Evolutionary conservation across 2,329 filamentous ascomycete species (phyloP).

Genomic region (Pseudogymnoascus sp.): DNA sequence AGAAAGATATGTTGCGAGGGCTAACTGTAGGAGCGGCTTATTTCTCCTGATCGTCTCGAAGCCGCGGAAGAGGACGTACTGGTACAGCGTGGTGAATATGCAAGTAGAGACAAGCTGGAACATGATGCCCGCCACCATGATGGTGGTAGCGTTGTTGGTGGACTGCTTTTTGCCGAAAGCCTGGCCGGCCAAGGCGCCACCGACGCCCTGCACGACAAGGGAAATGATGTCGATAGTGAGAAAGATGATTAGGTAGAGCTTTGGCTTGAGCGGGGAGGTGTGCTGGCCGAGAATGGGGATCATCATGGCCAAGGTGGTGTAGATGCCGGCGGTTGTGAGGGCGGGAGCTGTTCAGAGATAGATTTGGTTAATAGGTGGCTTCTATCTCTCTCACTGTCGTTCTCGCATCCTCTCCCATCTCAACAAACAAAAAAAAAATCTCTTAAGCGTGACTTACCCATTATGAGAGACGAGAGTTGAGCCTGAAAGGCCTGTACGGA

Average conservation of each 20-base stretch:
- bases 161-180: constrained; percentile 29
- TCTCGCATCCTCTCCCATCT: not conserved
- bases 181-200: constrained; percentile 44
- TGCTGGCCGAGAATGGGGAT: constrained; percentile 40
- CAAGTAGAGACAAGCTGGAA: constrained; percentile 30
- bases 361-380: not conserved
- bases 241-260: constrained; percentile 49
- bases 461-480: constrained; percentile 37
- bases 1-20: constrained; percentile 33
- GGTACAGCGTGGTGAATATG: constrained; percentile 37
- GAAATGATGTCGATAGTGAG: constrained; percentile 51
- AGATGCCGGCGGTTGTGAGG: constrained; percentile 53
- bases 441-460: constrained; percentile 33
- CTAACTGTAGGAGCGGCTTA: constrained; percentile 25
- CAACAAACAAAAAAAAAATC: not conserved
- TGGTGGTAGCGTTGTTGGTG: constrained; percentile 25
- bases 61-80: constrained; percentile 26
- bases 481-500: constrained; percentile 30
- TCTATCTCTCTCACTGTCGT: not conserved
- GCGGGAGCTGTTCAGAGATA: constrained; percentile 24
- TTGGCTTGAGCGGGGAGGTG: constrained; percentile 43
- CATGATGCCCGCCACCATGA: constrained; percentile 33
- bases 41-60: constrained; percentile 31
- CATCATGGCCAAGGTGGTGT: constrained; percentile 55
- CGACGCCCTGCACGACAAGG: constrained; percentile 50